A percentile compares a stretch with the other conserved stretches of the same genome.
Conservation (phyloP, 2,329 filamentous ascomycete genomes). For the Hypoxylon sp. region DNA sequence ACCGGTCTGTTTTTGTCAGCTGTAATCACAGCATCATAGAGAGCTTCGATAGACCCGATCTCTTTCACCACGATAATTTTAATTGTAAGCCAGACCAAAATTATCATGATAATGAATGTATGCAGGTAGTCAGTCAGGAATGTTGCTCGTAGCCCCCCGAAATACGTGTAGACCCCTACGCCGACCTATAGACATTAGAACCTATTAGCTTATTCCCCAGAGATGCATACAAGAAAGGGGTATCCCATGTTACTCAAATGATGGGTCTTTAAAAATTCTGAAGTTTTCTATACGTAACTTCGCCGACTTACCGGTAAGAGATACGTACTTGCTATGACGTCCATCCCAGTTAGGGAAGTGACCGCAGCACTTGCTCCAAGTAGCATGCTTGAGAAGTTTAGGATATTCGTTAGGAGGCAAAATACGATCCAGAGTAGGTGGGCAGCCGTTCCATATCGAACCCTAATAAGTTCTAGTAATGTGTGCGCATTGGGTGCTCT, state of each 20-base stretch:
- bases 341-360: conserved; percentile 62
- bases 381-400: conserved; percentile 68
- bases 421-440: conserved; percentile 68
- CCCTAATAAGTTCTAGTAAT: conserved; percentile 66
- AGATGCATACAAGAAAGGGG: background rate
- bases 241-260: background rate
- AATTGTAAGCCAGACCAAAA: conserved; percentile 65
- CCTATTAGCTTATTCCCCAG: background rate
- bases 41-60: conserved; percentile 62
- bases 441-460: conserved; percentile 64
- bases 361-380: conserved; percentile 62
- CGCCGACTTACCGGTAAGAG: conserved; percentile 56
- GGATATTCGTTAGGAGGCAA: conserved; percentile 68
- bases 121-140: conserved; percentile 69
- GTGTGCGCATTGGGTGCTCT: conserved; percentile 70
- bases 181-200: conserved; percentile 16
- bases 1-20: conserved; percentile 63
- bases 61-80: conserved; percentile 63
- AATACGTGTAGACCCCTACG: conserved; percentile 55
- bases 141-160: conserved; percentile 43
- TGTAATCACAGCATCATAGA: conserved; percentile 66
- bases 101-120: conserved; percentile 68
- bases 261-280: background rate
- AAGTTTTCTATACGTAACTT: background rate
- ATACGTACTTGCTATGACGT: conserved; percentile 66